Evolutionary conservation across 345 rosid genomes (phyloP).

Genomic region (Boechera retrofracta): DNA sequence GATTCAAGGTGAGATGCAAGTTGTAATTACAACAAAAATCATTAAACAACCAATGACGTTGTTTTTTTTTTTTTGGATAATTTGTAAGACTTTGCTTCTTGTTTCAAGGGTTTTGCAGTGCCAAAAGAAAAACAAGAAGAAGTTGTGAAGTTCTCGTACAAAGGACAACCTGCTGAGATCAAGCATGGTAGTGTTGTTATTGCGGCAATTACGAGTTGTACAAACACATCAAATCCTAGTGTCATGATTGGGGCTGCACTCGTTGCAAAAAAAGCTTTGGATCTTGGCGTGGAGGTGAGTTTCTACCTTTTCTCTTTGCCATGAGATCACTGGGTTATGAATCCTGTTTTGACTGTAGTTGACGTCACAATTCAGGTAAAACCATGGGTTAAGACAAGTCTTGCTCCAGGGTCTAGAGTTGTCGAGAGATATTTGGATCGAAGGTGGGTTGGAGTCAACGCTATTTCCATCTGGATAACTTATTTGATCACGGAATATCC

Average conservation of each 20-base stretch:
- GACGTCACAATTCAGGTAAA: conserved; percentile 59
- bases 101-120: conserved; percentile 71
- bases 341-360: conserved; percentile 18
- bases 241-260: conserved; percentile 87
- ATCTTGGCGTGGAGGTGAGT: conserved; percentile 72
- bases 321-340: conserved; percentile 5
- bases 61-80: conserved; percentile 9
- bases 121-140: conserved; percentile 69
- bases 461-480: not conserved
- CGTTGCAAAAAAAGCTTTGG: conserved; percentile 78
- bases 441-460: conserved; percentile 52
- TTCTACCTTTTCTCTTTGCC: not conserved
- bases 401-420: conserved; percentile 85
- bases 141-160: conserved; percentile 61
- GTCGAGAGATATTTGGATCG: conserved; percentile 68
- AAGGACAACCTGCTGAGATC: conserved; percentile 70
- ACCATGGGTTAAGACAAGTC: conserved; percentile 91
- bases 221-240: conserved; percentile 83
- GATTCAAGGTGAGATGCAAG: conserved; percentile 70
- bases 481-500: conserved; percentile 1
- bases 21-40: not conserved
- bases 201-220: conserved; percentile 84
- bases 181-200: conserved; percentile 80
- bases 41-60: not conserved
- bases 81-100: conserved; percentile 5